phyloP scores from a whole-genome alignment of 2,329 filamentous ascomycete genomes.

The Tricladium varicosporioides region DNA sequence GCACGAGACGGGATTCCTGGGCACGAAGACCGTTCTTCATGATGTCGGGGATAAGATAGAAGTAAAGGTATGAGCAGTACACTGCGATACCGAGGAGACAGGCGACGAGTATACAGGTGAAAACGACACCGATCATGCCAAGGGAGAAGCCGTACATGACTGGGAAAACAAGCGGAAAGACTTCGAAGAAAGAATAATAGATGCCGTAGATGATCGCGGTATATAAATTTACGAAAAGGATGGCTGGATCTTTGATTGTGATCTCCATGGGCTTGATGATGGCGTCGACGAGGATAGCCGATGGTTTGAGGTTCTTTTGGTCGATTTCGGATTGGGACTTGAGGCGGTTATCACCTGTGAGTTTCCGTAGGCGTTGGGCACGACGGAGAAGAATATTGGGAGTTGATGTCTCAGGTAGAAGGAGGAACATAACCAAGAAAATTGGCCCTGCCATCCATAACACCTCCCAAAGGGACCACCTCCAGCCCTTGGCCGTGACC shows the following conservation, averaged over 20 bases:
- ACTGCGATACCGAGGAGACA: slow-evolving; percentile 49
- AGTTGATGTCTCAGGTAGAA: slow-evolving; percentile 62
- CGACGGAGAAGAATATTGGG: slow-evolving; percentile 60
- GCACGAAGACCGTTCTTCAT: slow-evolving; percentile 45
- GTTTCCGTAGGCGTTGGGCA: slow-evolving; percentile 57
- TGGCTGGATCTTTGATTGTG: slow-evolving; percentile 58
- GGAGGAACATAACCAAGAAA: slow-evolving; percentile 58
- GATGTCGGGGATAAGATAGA: slow-evolving; percentile 51
- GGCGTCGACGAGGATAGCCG: slow-evolving; percentile 50
- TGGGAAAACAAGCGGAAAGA: slow-evolving; percentile 63
- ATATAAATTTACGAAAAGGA: slow-evolving; percentile 62
- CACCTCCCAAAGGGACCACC: slow-evolving; percentile 64
- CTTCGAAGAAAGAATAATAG: slow-evolving; percentile 64
- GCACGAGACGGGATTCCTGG: slow-evolving; percentile 54
- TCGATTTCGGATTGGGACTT: slow-evolving; percentile 64
- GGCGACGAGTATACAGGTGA: slow-evolving; percentile 58
- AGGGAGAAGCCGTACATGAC: slow-evolving; percentile 58
- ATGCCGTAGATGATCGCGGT: slow-evolving; percentile 60
- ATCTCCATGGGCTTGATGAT: slow-evolving; percentile 61
- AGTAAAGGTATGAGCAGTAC: slow-evolving; percentile 52
- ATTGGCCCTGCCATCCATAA: slow-evolving; percentile 59
- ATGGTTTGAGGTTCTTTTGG: slow-evolving; percentile 50
- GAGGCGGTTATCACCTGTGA: slow-evolving; percentile 55
- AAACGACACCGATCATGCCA: slow-evolving; percentile 57
- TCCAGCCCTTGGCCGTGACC: slow-evolving; percentile 56